Conservation (phyloP, 768 basidiomycete genomes). For the Serendipita vermifera region DNA sequence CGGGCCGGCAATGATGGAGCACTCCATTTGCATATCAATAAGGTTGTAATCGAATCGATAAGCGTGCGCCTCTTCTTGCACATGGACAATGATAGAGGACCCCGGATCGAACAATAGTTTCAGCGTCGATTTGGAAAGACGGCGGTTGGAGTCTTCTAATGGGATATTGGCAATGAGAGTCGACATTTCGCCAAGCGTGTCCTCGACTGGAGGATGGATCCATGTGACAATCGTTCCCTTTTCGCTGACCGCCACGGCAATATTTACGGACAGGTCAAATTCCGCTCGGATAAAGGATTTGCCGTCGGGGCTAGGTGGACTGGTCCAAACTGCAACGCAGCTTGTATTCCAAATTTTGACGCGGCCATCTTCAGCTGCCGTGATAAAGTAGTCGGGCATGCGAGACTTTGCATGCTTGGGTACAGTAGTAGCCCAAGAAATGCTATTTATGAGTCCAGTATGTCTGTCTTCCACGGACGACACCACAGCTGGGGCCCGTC, state of each 20-base stretch:
- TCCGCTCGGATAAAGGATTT: conserved; percentile 17
- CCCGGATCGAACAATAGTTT: conserved; percentile 13
- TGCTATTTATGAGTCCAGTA: conserved; percentile 42
- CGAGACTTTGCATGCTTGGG: no score
- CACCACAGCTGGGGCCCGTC: conserved; percentile 34
- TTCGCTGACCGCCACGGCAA: conserved; percentile 37
- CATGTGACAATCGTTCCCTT: conserved; percentile 50
- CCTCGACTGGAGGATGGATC: conserved; percentile 30
- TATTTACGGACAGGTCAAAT: conserved; percentile 30
- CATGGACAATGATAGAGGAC: conserved; percentile 31
- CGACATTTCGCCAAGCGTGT: background rate
- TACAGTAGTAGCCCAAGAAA: conserved; percentile 33
- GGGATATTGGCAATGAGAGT: background rate
- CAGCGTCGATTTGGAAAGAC: conserved; percentile 16
- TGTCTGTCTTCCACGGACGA: conserved; percentile 50
- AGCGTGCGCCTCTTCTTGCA: conserved; percentile 37
- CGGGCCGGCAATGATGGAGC: conserved; percentile 39
- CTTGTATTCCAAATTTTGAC: conserved; percentile 63
- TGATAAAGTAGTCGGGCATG: conserved; percentile 32
- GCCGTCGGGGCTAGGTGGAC: background rate
- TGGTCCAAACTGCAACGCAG: conserved; percentile 32
- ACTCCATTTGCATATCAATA: conserved; percentile 23
- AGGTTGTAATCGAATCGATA: conserved; percentile 36
- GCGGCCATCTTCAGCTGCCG: conserved; percentile 47
- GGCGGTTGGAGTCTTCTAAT: conserved; percentile 6